phyloP scores from a whole-genome alignment of 257 asterid species.

The Lycium ferocissimum region DNA sequence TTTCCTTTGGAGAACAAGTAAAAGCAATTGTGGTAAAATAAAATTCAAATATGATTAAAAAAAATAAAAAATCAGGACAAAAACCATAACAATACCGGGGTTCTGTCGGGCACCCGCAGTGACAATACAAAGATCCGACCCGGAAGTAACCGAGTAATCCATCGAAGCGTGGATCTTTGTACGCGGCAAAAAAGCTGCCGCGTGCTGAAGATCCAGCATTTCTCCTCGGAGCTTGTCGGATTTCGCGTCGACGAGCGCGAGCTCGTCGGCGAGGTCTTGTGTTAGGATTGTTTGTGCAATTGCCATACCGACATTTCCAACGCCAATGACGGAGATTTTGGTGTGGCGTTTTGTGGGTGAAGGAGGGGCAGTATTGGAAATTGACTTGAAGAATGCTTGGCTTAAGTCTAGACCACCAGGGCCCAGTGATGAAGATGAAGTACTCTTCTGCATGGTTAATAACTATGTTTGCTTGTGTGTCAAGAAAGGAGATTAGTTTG shows the following conservation, averaged over 20 bases:
- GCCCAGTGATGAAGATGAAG: slow-evolving; percentile 66
- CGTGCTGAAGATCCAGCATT: slow-evolving; percentile 90
- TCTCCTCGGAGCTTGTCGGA: slow-evolving; percentile 84
- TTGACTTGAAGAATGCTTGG: slow-evolving; percentile 65
- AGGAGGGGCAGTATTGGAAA: slow-evolving; percentile 50
- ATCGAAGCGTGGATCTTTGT: slow-evolving; percentile 68
- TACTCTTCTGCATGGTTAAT: slow-evolving; percentile 54
- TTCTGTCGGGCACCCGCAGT: slow-evolving; percentile 92
- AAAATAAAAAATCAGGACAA: too few species aligned
- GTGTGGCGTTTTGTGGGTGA: slow-evolving; percentile 62
- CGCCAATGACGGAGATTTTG: slow-evolving; percentile 82
- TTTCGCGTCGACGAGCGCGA: slow-evolving; percentile 77
- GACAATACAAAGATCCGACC: slow-evolving; percentile 82
- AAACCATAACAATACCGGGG: slow-evolving; percentile 22
- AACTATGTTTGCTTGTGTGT: neutral
- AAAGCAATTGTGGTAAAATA: too few species aligned
- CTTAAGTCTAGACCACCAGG: slow-evolving; percentile 79
- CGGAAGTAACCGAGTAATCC: slow-evolving; percentile 63
- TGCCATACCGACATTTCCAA: slow-evolving; percentile 96
- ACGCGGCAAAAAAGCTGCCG: slow-evolving; percentile 90
- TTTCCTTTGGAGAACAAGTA: too few species aligned
- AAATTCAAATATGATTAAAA: too few species aligned
- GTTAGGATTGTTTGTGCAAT: slow-evolving; percentile 92
- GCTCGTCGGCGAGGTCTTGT: slow-evolving; percentile 82
- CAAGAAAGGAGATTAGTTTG: neutral